A percentile compares a stretch with the other conserved stretches of the same genome.
Conservation (phyloP, 345 rosid genomes). For the Aethionema arabicum region DNA sequence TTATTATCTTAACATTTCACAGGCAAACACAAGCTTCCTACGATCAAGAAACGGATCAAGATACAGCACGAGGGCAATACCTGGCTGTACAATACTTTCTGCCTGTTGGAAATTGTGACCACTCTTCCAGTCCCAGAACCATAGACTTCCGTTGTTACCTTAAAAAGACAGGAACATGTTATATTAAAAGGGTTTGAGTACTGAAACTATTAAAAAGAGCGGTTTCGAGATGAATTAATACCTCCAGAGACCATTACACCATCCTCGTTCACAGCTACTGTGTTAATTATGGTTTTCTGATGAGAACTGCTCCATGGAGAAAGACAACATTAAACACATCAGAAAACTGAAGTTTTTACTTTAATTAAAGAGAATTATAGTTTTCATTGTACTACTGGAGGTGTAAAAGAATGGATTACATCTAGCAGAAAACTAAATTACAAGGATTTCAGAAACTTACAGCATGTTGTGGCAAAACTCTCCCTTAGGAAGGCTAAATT, state of each 20-base stretch:
- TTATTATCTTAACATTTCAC: neutral
- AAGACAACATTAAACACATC: neutral
- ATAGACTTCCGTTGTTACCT: slow-evolving; percentile 87
- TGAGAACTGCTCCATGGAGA: slow-evolving; percentile 54
- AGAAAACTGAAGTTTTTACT: too few species aligned
- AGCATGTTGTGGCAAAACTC: slow-evolving; percentile 92
- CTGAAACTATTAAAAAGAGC: slow-evolving; percentile 2
- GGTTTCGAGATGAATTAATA: slow-evolving; percentile 12
- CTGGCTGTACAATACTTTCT: slow-evolving; percentile 54
- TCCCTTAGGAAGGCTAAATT: slow-evolving; percentile 81
- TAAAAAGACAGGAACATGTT: neutral
- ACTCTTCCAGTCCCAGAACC: slow-evolving; percentile 98
- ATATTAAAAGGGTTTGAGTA: neutral
- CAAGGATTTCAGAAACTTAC: slow-evolving; percentile 48
- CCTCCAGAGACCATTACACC: slow-evolving; percentile 96
- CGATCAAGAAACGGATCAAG: neutral
- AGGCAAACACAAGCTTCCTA: too few species aligned
- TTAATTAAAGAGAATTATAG: too few species aligned
- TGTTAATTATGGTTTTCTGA: slow-evolving; percentile 73
- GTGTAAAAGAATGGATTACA: neutral
- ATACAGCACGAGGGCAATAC: slow-evolving; percentile 22
- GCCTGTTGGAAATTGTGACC: slow-evolving; percentile 88
- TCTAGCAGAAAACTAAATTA: slow-evolving; percentile 9
- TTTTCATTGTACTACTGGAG: neutral
- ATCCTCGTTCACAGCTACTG: slow-evolving; percentile 80